phyloP scores from a whole-genome alignment of 108 stramenopile genomes.

The Fragilariopsis cylindrus region DNA sequence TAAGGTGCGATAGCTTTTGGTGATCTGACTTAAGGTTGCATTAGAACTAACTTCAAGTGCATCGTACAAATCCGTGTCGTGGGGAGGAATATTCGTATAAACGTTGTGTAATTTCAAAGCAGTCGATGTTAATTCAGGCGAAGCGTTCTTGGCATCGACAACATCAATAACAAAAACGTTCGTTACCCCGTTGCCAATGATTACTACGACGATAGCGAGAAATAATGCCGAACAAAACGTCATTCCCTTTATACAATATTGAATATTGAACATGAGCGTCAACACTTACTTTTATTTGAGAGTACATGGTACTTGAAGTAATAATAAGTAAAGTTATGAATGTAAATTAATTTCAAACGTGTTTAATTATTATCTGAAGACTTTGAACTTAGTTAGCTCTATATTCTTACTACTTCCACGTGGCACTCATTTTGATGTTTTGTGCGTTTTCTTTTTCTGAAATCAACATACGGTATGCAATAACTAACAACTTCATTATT shows the following conservation, averaged over 20 bases:
- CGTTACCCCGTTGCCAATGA: not conserved
- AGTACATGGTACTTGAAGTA: no score
- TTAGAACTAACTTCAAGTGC: constrained; percentile 64
- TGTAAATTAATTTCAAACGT: not conserved
- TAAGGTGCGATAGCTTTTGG: constrained; percentile 61
- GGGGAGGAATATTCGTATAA: constrained; percentile 56
- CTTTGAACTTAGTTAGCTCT: no score
- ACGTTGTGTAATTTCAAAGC: constrained; percentile 47
- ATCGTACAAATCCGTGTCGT: constrained; percentile 78
- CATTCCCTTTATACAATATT: no score
- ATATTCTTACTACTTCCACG: no score
- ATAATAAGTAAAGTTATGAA: no score
- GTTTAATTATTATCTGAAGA: not conserved
- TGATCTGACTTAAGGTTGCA: constrained; percentile 75
- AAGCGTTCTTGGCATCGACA: constrained; percentile 8
- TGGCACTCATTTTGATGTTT: no score
- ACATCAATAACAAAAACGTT: not conserved
- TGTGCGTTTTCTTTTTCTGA: no score
- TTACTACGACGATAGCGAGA: not conserved
- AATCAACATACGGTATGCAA: no score
- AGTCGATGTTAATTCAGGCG: constrained; percentile 43
- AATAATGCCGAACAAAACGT: not conserved
- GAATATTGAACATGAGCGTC: no score
- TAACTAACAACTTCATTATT: no score
- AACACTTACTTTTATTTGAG: no score